Evolutionary conservation across 1,139 yeast genomes (phyloP), one percentile per base, ranked within the genome.

Genomic region (Yamadazyma dushanensis): DNA sequence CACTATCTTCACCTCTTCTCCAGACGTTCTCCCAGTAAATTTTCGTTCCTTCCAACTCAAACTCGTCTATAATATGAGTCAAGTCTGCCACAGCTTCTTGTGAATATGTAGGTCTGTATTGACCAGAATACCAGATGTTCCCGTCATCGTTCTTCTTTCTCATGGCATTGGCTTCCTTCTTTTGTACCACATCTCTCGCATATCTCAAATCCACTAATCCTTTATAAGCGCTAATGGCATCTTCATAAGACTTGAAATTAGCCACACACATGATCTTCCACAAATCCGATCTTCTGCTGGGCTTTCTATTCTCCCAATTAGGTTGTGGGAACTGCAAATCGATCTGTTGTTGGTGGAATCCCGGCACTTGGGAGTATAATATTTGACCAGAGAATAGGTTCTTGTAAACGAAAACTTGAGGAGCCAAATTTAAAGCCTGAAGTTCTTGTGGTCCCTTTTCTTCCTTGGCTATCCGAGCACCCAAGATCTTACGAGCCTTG

Each of bases 181-280:
- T 69, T 46, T 74, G 70, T 23, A 70, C 58, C 16, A 76, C 69
- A 56, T 87, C 94, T 52, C 97, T 76, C 57, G 78, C 71, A 47
- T 76, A 72, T 57, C 95, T 78, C 52, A 90, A 73, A 51, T 83
- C 78, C 5, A 86, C 81, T 41, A 90, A 69, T 19, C 83, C 85
- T 46, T 83, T 76, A 62, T 82, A 88, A 7, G 94, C 83, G 34
- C 83, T 79, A 14, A 80, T 77, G 2, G 96, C 88, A 36, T 73
- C 66, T 38, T 80, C 82, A 56, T 83, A 81, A 36, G 66, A 63
- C 29, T 73, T 71, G 45, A 87, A 78, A 45, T 80, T 80, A 2
- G 87, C 90, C 34, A 89, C 94, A 35, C 95, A 87, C 88, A 90
- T 79, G 38, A 90, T 76, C 51, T 92, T 74, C 97, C 97, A 90